phyloP scores from a whole-genome alignment of 176 grass and related monocot genomes.

The Zoysia pacifica region DNA sequence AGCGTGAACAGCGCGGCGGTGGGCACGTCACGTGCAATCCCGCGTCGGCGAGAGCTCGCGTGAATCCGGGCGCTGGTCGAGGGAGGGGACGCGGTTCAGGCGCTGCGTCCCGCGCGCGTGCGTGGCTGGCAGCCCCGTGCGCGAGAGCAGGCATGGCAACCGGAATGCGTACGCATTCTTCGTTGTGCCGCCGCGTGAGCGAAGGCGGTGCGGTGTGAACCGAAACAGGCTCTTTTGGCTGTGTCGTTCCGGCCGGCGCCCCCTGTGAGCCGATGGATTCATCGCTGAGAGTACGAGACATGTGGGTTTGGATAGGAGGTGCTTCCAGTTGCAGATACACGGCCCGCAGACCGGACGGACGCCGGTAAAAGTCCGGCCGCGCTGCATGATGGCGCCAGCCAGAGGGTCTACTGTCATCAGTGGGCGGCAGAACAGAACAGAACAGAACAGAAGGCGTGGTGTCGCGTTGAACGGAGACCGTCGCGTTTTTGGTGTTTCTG shows the following conservation, averaged over 20 bases:
- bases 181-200: neutral
- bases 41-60: no score
- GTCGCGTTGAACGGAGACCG: neutral
- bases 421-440: neutral
- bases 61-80: no score
- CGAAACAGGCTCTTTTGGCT: neutral
- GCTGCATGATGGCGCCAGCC: neutral
- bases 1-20: neutral
- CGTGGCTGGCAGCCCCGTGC: no score
- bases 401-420: neutral
- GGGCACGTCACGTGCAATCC: neutral
- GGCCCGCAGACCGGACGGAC: neutral
- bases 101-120: neutral
- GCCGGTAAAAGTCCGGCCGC: neutral
- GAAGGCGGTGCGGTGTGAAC: neutral
- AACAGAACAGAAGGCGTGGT: neutral
- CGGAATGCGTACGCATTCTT: no score
- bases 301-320: constrained; percentile 19
- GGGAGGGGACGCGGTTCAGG: neutral
- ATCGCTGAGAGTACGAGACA: neutral
- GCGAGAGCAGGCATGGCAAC: no score
- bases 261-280: neutral
- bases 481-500: neutral
- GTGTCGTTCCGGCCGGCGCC: neutral
- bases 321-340: neutral